A percentile compares a stretch with the other conserved stretches of the same genome.
Evolutionary conservation across 768 basidiomycete species (phyloP).

Genomic region (Termitomyces sp.): DNA sequence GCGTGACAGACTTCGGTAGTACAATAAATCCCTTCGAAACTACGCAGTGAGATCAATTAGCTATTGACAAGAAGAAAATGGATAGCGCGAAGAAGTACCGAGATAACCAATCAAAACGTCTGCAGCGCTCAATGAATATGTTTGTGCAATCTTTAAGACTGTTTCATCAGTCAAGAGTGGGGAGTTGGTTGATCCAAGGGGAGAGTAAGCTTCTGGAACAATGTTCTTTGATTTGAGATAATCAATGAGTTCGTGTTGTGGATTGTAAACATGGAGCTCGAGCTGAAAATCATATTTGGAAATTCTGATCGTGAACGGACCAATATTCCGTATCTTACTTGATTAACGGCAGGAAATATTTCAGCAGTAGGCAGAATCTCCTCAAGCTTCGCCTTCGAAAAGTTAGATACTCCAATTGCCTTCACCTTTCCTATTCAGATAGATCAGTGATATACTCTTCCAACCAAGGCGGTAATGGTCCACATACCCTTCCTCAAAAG

Average conservation of each 20-base stretch:
- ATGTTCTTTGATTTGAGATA: constrained; percentile 66
- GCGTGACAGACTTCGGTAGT: constrained; percentile 76
- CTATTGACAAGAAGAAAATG: neutral
- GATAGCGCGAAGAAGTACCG: constrained; percentile 29
- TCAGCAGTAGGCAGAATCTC: constrained; percentile 62
- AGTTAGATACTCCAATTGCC: constrained; percentile 74
- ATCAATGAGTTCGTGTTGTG: constrained; percentile 59
- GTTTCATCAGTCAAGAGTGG: constrained; percentile 61
- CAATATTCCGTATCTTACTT: constrained; percentile 35
- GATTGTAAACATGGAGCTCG: constrained; percentile 70
- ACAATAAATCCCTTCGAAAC: constrained; percentile 60
- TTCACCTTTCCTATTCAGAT: constrained; percentile 51
- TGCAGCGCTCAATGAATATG: constrained; percentile 45
- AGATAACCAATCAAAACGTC: constrained; percentile 61
- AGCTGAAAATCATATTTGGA: constrained; percentile 33
- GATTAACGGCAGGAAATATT: constrained; percentile 68
- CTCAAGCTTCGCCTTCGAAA: constrained; percentile 60
- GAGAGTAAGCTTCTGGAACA: constrained; percentile 74
- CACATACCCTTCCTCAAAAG: constrained; percentile 53
- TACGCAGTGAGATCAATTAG: constrained; percentile 18
- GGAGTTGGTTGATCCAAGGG: constrained; percentile 64
- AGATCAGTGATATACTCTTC: constrained; percentile 2
- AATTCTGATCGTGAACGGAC: neutral
- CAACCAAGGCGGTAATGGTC: neutral
- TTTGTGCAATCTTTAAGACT: constrained; percentile 52